Conservation (phyloP, 208 protist species). For the Acanthamoeba triangularis region DNA sequence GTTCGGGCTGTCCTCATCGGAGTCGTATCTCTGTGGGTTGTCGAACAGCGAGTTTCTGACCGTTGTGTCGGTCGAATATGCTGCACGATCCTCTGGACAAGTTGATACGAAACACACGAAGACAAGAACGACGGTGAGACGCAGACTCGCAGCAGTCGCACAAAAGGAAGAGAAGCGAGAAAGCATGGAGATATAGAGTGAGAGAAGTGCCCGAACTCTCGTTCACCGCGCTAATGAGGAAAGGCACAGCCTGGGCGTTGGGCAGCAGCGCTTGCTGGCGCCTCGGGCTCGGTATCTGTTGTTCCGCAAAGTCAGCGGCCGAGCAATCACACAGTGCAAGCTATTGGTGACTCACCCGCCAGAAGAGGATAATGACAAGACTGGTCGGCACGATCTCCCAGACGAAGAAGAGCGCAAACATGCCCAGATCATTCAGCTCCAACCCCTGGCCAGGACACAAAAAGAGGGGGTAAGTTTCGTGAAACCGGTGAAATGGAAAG, state of each 20-base stretch:
- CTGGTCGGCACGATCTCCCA: constrained; percentile 44
- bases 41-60: background rate
- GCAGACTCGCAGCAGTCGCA: no score
- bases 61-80: background rate
- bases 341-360: background rate
- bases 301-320: no score
- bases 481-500: background rate
- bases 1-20: constrained; percentile 13
- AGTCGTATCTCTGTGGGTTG: constrained; percentile 64
- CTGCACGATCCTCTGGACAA: background rate
- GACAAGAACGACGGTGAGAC: background rate
- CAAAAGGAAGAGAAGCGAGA: no score
- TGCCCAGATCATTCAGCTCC: background rate
- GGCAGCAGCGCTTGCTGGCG: constrained; percentile 9
- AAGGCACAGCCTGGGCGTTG: background rate
- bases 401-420: constrained; percentile 65
- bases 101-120: background rate
- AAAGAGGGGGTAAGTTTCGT: background rate
- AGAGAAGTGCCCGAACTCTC: constrained; percentile 3
- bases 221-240: background rate
- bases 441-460: background rate
- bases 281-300: constrained; percentile 1
- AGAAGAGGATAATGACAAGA: constrained; percentile 63
- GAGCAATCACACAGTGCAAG: no score
- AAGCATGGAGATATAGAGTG: no score